These are phyloP conservation scores for Paecilomyces niveus DNA, from an alignment of 2,329 filamentous ascomycete species.

Conservation along the genomic window DNA sequence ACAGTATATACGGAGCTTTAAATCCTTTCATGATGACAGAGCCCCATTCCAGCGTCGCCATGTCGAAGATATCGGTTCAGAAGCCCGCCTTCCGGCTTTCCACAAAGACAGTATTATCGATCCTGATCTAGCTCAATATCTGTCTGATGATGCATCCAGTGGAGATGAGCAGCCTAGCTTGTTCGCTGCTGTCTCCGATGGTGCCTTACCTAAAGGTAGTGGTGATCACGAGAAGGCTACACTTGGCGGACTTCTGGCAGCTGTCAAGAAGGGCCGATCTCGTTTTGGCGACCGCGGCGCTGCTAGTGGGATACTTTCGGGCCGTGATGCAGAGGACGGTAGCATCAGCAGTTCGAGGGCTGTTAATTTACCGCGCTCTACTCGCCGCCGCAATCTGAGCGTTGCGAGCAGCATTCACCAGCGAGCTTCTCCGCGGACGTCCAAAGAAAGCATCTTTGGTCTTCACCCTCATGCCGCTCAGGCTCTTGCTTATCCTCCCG, in stretches of 20 bases:
- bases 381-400: conserved; percentile 74
- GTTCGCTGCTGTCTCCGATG: conserved; percentile 64
- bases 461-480: conserved; percentile 22
- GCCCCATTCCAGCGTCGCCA: conserved; percentile 79
- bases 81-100: conserved; percentile 74
- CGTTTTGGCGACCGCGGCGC: conserved; percentile 66
- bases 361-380: conserved; percentile 55
- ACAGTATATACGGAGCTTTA: conserved; percentile 71
- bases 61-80: conserved; percentile 58
- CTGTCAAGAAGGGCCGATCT: conserved; percentile 69
- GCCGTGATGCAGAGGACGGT: conserved; percentile 56
- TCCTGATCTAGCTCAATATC: conserved; percentile 86
- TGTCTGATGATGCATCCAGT: conserved; percentile 90
- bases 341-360: conserved; percentile 58
- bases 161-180: conserved; percentile 88
- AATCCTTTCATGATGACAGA: conserved; percentile 64
- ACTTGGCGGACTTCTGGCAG: conserved; percentile 64
- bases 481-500: conserved; percentile 36
- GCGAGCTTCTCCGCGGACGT: conserved; percentile 63
- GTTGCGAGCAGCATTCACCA: conserved; percentile 68
- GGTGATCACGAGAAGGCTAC: conserved; percentile 68
- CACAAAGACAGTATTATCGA: conserved; percentile 99
- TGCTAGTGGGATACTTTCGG: conserved; percentile 61
- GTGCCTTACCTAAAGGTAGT: conserved; percentile 54
- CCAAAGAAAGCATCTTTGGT: conserved; percentile 46